These are phyloP conservation scores for Aspergillus transmontanensis DNA, from an alignment of 2,329 filamentous ascomycete genomes.

Conservation along the genomic window DNA sequence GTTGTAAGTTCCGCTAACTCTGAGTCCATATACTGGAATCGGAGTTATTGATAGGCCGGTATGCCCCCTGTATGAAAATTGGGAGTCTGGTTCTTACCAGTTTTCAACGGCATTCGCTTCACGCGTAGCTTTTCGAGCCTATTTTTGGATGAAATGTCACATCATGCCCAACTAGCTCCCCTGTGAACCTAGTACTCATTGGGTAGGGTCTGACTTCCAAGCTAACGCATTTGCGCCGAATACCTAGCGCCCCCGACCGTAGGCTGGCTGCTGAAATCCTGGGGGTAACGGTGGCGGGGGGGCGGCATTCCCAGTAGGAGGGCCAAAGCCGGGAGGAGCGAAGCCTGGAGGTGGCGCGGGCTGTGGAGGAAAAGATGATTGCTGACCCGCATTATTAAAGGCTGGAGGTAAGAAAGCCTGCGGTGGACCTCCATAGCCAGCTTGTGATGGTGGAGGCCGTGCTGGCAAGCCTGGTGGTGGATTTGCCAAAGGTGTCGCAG, in stretches of 20 bases:
- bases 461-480: slow-evolving; percentile 62
- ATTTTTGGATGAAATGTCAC: slow-evolving; percentile 10
- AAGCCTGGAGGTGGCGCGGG: slow-evolving; percentile 55
- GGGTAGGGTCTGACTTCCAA: neutral
- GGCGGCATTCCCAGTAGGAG: slow-evolving; percentile 30
- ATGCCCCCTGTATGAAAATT: slow-evolving; percentile 3
- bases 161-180: slow-evolving; percentile 8
- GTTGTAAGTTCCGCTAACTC: neutral
- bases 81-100: neutral
- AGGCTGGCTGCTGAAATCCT: slow-evolving; percentile 46
- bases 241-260: slow-evolving; percentile 40
- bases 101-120: neutral
- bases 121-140: neutral
- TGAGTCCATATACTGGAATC: neutral
- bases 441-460: slow-evolving; percentile 69
- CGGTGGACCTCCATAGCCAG: slow-evolving; percentile 64
- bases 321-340: slow-evolving; percentile 52
- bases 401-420: slow-evolving; percentile 44
- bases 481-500: slow-evolving; percentile 51
- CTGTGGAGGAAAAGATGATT: slow-evolving; percentile 35
- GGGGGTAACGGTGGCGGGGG: slow-evolving; percentile 42
- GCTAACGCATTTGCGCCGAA: neutral
- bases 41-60: neutral
- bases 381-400: slow-evolving; percentile 38
- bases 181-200: neutral